Evolutionary conservation across 805 yeast genomes (phyloP).

Genomic region (Vanderwaltozyma yarrowii): DNA sequence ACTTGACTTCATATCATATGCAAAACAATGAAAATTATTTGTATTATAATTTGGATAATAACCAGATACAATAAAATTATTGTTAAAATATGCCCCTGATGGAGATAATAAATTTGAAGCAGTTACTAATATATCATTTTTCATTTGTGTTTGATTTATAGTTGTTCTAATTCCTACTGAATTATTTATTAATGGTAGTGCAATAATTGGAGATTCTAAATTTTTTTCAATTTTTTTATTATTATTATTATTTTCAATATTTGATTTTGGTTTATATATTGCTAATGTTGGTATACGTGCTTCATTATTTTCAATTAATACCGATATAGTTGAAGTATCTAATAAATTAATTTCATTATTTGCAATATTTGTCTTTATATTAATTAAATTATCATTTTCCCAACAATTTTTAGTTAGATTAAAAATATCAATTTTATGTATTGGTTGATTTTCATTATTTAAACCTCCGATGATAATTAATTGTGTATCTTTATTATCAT

Average conservation of each 20-base stretch:
- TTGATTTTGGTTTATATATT: neutral
- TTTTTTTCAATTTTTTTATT: conserved; percentile 4
- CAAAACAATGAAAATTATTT: conserved; percentile 19
- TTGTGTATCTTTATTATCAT: conserved; percentile 22
- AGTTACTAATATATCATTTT: neutral
- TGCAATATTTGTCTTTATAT: conserved; percentile 3
- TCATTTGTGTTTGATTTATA: neutral
- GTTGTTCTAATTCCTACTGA: conserved; percentile 21
- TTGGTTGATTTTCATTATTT: conserved; percentile 21
- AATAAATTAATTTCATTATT: conserved; percentile 13
- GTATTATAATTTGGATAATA: conserved; percentile 36
- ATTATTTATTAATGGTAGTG: conserved; percentile 25
- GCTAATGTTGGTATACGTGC: neutral
- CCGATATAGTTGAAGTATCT: conserved; percentile 12
- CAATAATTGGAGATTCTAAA: conserved; percentile 21
- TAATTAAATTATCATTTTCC: conserved; percentile 39
- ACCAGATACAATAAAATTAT: conserved; percentile 54
- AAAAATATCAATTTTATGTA: conserved; percentile 22
- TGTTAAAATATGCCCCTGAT: conserved; percentile 59
- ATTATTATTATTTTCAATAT: neutral
- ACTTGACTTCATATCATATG: conserved; percentile 25
- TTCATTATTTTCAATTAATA: conserved; percentile 10
- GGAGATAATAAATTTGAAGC: conserved; percentile 28
- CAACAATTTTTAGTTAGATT: conserved; percentile 22
- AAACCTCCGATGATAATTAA: conserved; percentile 27